phyloP scores from a whole-genome alignment of 768 basidiomycete genomes.

The Kwoniella dejecticola region DNA sequence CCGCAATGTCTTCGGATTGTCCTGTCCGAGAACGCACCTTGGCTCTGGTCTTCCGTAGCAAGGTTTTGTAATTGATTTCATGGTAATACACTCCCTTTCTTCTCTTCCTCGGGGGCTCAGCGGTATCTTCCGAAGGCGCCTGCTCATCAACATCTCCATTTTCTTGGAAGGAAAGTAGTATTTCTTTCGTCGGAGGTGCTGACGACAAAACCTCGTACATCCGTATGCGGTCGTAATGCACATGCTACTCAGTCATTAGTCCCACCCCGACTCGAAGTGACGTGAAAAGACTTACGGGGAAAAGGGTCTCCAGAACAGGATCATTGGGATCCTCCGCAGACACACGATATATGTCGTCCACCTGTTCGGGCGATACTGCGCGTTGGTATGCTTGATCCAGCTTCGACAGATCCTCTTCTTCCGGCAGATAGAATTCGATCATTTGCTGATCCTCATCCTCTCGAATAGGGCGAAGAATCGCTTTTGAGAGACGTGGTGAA shows the following conservation, averaged over 20 bases:
- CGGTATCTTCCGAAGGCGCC: neutral
- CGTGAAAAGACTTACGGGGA: conserved; percentile 24
- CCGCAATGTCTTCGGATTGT: too few relatives aligned
- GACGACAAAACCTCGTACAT: conserved; percentile 47
- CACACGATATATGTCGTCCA: conserved; percentile 29
- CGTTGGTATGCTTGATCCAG: conserved; percentile 31
- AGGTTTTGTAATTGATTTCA: conserved; percentile 32
- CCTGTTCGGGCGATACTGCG: conserved; percentile 26
- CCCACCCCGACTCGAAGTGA: neutral
- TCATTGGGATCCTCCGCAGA: conserved; percentile 29
- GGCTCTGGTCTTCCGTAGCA: conserved; percentile 35
- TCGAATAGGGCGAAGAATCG: conserved; percentile 40
- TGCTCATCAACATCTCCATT: conserved; percentile 10
- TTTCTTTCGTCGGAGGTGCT: conserved; percentile 31
- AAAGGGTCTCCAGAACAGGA: conserved; percentile 19
- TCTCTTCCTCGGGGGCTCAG: conserved; percentile 20
- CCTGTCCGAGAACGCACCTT: conserved; percentile 42
- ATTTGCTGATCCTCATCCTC: conserved; percentile 39
- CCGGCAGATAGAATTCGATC: conserved; percentile 46
- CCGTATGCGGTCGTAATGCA: conserved; percentile 34
- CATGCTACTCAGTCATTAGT: conserved; percentile 26
- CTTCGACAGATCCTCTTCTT: conserved; percentile 34
- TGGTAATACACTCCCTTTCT: conserved; percentile 38
- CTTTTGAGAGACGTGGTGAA: conserved; percentile 32
- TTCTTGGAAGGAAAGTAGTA: conserved; percentile 45